These are phyloP conservation scores for Hanseniaspora nectarophila DNA, from an alignment of 805 yeast species.

Conservation along the genomic window DNA sequence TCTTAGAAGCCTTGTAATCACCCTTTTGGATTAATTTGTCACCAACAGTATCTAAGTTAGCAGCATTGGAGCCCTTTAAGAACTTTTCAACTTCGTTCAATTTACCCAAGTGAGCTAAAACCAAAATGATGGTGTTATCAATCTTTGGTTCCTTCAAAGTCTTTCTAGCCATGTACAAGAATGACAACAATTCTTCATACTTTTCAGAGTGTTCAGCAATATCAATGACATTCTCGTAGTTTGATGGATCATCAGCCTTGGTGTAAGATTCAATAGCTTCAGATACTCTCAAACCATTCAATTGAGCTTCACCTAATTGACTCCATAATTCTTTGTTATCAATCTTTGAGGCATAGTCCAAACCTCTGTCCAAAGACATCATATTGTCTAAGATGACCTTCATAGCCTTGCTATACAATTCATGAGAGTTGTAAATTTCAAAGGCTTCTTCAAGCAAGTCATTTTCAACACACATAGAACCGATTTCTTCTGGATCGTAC, in stretches of 20 bases:
- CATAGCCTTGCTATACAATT: constrained; percentile 66
- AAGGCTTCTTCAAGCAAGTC: constrained; percentile 88
- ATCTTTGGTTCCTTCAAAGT: constrained; percentile 80
- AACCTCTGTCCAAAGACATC: constrained; percentile 90
- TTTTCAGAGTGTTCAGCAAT: constrained; percentile 92
- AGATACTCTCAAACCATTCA: constrained; percentile 80
- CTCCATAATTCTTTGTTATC: constrained; percentile 84
- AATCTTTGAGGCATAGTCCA: constrained; percentile 78
- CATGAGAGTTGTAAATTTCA: constrained; percentile 78
- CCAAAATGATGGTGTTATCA: constrained; percentile 82
- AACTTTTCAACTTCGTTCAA: constrained; percentile 73
- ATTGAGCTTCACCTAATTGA: constrained; percentile 89
- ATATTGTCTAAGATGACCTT: constrained; percentile 84
- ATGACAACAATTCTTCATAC: constrained; percentile 82
- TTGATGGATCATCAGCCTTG: constrained; percentile 80
- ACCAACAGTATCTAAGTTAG: constrained; percentile 84
- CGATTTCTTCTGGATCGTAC: constrained; percentile 88
- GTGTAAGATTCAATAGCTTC: constrained; percentile 89
- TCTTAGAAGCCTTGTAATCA: constrained; percentile 86
- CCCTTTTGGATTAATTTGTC: constrained; percentile 71
- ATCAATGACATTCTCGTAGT: constrained; percentile 84
- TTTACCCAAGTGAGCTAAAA: constrained; percentile 69
- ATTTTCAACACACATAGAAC: constrained; percentile 79
- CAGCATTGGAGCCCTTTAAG: constrained; percentile 79
- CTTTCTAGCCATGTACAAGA: constrained; percentile 81